Percentiles rank a stretch among this genome's conserved stretches.
Conservation (phyloP, 2,329 filamentous ascomycete species). For the Sphaerulina vaccinii region DNA sequence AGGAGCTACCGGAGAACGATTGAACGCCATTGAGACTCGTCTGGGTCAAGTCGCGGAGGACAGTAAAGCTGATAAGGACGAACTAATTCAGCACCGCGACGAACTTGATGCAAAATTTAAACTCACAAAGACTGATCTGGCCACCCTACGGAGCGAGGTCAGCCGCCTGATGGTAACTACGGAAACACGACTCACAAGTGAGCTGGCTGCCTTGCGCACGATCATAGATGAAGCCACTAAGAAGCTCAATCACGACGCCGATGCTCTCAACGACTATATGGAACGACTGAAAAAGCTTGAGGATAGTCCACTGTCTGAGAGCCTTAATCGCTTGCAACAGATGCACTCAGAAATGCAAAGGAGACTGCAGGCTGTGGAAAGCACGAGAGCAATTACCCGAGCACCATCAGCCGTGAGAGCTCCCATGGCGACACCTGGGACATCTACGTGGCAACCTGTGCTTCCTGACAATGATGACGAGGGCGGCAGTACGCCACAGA, state of each 20-base stretch:
- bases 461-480: constrained; percentile 1
- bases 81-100: neutral
- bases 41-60: neutral
- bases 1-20: neutral
- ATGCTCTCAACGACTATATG: constrained; percentile 6
- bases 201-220: neutral
- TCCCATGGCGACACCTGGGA: neutral
- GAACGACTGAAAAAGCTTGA: constrained; percentile 7
- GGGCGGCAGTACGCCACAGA: neutral
- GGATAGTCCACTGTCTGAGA: neutral
- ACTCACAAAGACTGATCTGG: neutral
- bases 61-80: neutral
- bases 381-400: neutral
- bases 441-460: constrained; percentile 4
- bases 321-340: neutral
- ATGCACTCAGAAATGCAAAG: neutral
- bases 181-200: neutral
- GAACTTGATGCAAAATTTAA: neutral
- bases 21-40: neutral
- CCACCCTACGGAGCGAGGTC: neutral
- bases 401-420: neutral
- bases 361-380: neutral
- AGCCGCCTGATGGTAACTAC: neutral
- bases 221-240: constrained; percentile 1
- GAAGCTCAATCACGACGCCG: constrained; percentile 1